Percentiles rank a stretch among this genome's conserved stretches.
These are phyloP conservation scores for Xylaria sp. DNA, from an alignment of 2,329 filamentous ascomycete genomes.

Conservation along the genomic window DNA sequence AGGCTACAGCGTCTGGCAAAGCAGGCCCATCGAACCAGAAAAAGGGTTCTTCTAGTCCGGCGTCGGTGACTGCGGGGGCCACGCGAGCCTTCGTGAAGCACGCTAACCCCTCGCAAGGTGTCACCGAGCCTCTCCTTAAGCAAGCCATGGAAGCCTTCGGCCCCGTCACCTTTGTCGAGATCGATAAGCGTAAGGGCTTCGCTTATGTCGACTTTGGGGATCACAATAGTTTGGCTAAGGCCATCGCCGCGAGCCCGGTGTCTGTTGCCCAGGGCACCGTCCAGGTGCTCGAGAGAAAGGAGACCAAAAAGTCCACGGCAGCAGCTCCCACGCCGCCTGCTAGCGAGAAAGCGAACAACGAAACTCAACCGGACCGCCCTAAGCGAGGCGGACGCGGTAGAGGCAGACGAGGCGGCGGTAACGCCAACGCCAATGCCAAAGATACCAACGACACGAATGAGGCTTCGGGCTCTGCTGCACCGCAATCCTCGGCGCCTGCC, in stretches of 20 bases:
- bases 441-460: conserved; percentile 13
- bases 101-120: conserved; percentile 86
- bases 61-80: conserved; percentile 47
- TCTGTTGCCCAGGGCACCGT: conserved; percentile 83
- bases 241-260: conserved; percentile 79
- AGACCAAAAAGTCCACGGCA: conserved; percentile 46
- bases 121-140: conserved; percentile 80
- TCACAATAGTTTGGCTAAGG: conserved; percentile 71
- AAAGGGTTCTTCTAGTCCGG: conserved; percentile 35
- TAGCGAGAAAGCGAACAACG: conserved; percentile 27
- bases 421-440: conserved; percentile 20
- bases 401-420: conserved; percentile 34
- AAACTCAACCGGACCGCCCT: conserved; percentile 31
- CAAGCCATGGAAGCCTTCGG: conserved; percentile 76
- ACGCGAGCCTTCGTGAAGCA: conserved; percentile 79
- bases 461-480: conserved; percentile 11
- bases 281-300: conserved; percentile 82
- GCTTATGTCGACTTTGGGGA: conserved; percentile 89
- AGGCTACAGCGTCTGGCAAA: conserved; percentile 29
- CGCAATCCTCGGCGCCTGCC: conserved; percentile 14
- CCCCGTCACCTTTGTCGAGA: conserved; percentile 76
- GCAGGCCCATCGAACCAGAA: conserved; percentile 32
- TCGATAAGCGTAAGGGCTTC: conserved; percentile 93
- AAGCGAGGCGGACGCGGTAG: conserved; percentile 37
- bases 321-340: conserved; percentile 23